Base-by-base conservation (phyloP, 768 basidiomycete species). In the Roridomyces roridus region DNA sequence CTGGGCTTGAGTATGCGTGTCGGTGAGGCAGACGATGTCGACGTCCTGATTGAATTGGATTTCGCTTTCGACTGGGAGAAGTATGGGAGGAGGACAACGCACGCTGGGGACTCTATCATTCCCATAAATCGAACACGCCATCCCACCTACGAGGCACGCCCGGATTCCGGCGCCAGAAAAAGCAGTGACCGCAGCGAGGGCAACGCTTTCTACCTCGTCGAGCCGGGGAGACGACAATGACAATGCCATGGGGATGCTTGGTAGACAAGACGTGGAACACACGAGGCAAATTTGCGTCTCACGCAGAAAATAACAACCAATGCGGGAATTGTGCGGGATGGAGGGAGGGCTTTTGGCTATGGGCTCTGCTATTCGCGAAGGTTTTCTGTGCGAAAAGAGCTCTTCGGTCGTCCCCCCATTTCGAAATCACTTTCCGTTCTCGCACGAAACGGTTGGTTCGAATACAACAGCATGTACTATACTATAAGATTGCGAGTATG, bases 21-120 rank as follows among this genome's bases (percentile, higher is more conserved):
- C 55, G 6, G 77, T 74, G 36, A 80, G 62, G 12, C 82, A 76
- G 23, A 81, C 70, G 3, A 83, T 67, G 54, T 83, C 81, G 10
- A 81, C 68, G 57, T 83, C 82, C 81, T 82, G 53, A 42, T 55
- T 37, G 25, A 2, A 11, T 11, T 18, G 17, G 36, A 48, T 49
- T 5, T 39, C 34, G 20, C 34, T 12, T 8, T 12, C 14, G 6
- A 7, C 17, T 17, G 60, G 46, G 11, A 66, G 28, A 40, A 25
- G 65, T 44, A 1, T 55, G 46, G 4, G 25, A 64, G 18, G 24
- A 34, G 10, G 10, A 21, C 14, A 35, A 61, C 75, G 40, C 21
- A 80, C 79, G 34, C 72, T 70, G 8, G 77, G 77, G 5, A 65
- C 67, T 8, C 78, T 65, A 18, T 64, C 42, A 20, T 63, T 77